Conservation (phyloP, 768 basidiomycete genomes). For the Naganishia randhawae region DNA sequence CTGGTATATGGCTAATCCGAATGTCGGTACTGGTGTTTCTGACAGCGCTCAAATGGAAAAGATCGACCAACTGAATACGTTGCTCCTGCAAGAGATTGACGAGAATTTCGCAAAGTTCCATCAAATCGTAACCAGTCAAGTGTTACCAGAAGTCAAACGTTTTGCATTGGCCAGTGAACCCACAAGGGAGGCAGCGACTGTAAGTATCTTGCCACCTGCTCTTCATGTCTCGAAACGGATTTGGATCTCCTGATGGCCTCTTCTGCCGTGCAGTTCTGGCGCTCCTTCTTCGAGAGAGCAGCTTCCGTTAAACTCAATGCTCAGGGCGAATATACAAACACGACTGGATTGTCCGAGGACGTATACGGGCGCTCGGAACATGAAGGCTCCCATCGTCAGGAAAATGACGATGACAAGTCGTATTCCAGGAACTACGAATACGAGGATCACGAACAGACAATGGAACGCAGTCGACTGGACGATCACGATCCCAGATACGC, state of each 20-base stretch:
- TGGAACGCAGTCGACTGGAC: constrained; percentile 25
- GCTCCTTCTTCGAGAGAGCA: constrained; percentile 89
- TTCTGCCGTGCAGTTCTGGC: constrained; percentile 71
- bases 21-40: constrained; percentile 57
- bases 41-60: constrained; percentile 80
- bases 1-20: constrained; percentile 46
- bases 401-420: constrained; percentile 19
- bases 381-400: neutral
- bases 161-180: constrained; percentile 83
- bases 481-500: constrained; percentile 1
- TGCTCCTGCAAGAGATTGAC: constrained; percentile 89
- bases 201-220: constrained; percentile 50
- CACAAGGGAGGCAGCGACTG: constrained; percentile 84
- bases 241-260: neutral
- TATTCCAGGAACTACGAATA: constrained; percentile 29
- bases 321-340: constrained; percentile 64
- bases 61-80: constrained; percentile 90
- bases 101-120: constrained; percentile 89
- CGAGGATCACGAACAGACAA: constrained; percentile 27
- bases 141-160: constrained; percentile 83
- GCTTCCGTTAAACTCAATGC: constrained; percentile 80
- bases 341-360: constrained; percentile 52
- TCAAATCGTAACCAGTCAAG: constrained; percentile 68
- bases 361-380: neutral
- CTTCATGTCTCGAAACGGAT: neutral